Base-by-base conservation (phyloP, 345 rosid species). In the Brassica nigra region DNA sequence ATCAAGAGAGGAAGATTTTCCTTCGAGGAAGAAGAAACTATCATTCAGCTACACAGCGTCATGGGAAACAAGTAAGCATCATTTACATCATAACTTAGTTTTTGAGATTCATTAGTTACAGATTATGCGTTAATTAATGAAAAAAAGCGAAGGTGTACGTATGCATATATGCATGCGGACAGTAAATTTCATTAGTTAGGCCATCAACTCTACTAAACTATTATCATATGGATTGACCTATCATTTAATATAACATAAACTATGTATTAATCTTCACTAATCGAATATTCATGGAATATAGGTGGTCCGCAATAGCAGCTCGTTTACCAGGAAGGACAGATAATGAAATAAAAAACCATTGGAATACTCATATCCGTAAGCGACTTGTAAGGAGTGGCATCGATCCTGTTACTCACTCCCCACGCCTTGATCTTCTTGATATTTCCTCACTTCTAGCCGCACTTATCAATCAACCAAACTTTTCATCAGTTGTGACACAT, bases 231-330 rank as follows among this genome's bases (percentile, higher is more conserved):
- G 47, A 66, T 78, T 63, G 76, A 71, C 76, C 57, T 54, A 27
- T 12, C 15, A 7, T 68, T 28, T 47, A 62, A 37, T 9, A 39
- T 42, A 42, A 70, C 33, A 54, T 1, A 57, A 36, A 5, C 14
- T 58, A 6, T 62, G 4, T 47, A 6, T 23, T 77, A 31, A 12
- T 44, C 52, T 10, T 8, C 28, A 8, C 28, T 78, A 59, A 78
- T 67, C 61, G 8, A 27, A 33, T 23, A 23, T n/a, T 59, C 28
- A 33, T 59, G 8, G 36, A 44, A 15, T 57, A 27, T 44, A 95
- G 99, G 86, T 95, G 99, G 99, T 93, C 98, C 1, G 97, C 96
- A 2, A 95, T 95, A 83, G 99, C 98, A 20, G 97, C 90, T 83
- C 93, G 97, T n/a, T 82, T 95, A 82, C 99, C 98, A 0, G 99